phyloP scores from a whole-genome alignment of 257 asterid species.

The Capsicum chinense region DNA sequence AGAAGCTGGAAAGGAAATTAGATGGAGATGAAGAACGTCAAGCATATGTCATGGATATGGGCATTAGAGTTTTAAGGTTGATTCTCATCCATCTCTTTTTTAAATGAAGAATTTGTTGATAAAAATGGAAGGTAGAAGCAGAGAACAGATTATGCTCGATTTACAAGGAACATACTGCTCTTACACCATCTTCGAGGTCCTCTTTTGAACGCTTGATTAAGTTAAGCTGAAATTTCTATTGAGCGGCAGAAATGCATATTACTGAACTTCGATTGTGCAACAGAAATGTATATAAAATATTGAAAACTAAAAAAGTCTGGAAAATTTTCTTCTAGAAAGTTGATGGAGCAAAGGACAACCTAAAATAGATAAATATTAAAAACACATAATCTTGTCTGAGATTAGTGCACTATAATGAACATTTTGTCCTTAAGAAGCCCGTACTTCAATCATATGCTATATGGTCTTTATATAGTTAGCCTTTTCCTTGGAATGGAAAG shows the following conservation, averaged over 20 bases:
- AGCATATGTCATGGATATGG: slow-evolving; percentile 85
- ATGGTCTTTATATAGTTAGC: background rate
- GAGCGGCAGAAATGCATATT: background rate
- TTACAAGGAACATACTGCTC: slow-evolving; percentile 9
- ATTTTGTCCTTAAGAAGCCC: background rate
- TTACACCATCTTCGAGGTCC: slow-evolving; percentile 20
- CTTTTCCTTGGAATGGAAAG: slow-evolving; percentile 22
- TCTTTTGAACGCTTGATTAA: background rate
- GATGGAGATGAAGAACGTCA: slow-evolving; percentile 68
- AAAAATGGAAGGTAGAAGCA: slow-evolving; percentile 25
- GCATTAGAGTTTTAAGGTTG: slow-evolving; percentile 87
- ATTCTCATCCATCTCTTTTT: background rate
- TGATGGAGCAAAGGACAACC: background rate
- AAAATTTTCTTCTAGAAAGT: background rate
- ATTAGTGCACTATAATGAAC: background rate
- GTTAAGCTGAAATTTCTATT: slow-evolving; percentile 19
- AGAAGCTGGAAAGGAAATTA: slow-evolving; percentile 71
- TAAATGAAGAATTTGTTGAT: background rate
- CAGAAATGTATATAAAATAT: background rate
- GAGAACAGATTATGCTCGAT: background rate
- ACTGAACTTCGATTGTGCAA: background rate
- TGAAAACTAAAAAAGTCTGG: background rate
- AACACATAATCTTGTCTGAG: background rate
- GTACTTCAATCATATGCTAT: slow-evolving; percentile 10
- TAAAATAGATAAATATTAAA: background rate